Base-by-base conservation (phyloP, 129 eudicot species). In the Smallanthus sonchifolius region DNA sequence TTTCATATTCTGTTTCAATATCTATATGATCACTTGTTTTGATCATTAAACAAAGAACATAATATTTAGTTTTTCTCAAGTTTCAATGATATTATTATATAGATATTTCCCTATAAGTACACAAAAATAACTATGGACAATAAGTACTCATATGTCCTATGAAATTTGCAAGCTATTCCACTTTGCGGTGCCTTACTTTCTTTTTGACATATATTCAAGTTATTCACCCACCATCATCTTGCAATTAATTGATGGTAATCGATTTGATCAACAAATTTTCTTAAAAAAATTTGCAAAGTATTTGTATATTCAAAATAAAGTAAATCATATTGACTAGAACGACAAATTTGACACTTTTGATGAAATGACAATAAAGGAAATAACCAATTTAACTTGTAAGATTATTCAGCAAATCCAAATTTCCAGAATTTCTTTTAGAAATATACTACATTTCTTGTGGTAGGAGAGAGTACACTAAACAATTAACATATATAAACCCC, bases 351-450 rank as follows among this genome's bases (percentile, higher is more conserved):
- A 20, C 19, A 49, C 65, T 34, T 16, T 34, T 10, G 10, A 36
- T 72, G 76, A 15, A 69, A 69, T 48, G 34, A 67, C 39, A 49
- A 49, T 54, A 7, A 37, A 69, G 6, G 28, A 72, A 39, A 55
- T 72, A 6, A 14, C 54, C 20, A 40, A 38, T 20, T 74, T 69
- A 74, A 38, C 38, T 44, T 62, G 59, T 9, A 47, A 47, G 52
- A 47, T 10, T 14, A 13, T 47, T 4, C 52, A 47, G n/a, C 52
- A 47, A 47, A 10, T 47, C 2, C 10, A 1, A 11, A 47, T 51
- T 5, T 51, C 57, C 20, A 16, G 10, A 55, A 55, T 24, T 55
- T 55, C 13, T 55, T 55, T 8, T 20, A 20, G 61, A 55, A 19
- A 8, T 19, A 55, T 55, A 55, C 61, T 55, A 55, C 32, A 55